phyloP scores from a whole-genome alignment of 106 monocot genomes.

The Dendrobium nobile region DNA sequence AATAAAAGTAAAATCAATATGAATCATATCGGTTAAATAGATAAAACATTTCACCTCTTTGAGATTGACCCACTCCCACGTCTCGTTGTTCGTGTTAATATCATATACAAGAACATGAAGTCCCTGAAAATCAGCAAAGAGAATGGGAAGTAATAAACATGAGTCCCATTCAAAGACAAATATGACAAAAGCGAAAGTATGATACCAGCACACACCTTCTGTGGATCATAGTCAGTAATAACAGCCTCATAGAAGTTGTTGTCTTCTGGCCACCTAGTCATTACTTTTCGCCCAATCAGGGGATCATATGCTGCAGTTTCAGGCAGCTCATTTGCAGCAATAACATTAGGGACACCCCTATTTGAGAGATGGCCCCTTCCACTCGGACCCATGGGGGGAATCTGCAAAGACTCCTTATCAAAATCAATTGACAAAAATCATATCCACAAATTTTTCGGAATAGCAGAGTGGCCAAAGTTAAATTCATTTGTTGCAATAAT shows the following conservation, averaged over 20 bases:
- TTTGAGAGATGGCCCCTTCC: constrained; percentile 32
- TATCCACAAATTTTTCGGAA: neutral
- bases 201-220: constrained; percentile 2
- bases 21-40: neutral
- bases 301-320: constrained; percentile 33
- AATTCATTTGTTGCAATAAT: constrained; percentile 9
- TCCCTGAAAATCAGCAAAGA: constrained; percentile 23
- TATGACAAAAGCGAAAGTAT: neutral
- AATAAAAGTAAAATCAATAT: neutral
- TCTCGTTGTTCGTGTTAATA: constrained; percentile 52
- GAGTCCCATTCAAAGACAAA: neutral
- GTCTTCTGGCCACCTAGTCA: constrained; percentile 73
- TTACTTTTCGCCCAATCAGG: constrained; percentile 54
- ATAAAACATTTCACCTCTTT: constrained; percentile 43
- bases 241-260: constrained; percentile 74
- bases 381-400: constrained; percentile 26
- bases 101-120: constrained; percentile 70
- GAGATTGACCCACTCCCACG: constrained; percentile 76
- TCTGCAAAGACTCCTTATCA: constrained; percentile 8
- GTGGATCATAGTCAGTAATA: constrained; percentile 35
- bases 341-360: constrained; percentile 29
- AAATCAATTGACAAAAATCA: neutral
- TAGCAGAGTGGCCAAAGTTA: neutral
- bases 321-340: constrained; percentile 25
- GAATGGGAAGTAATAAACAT: neutral